A percentile compares a stretch with the other conserved stretches of the same genome.
phyloP scores from a whole-genome alignment of 2,329 filamentous ascomycete species.

The Endoconidiophora laricicola region DNA sequence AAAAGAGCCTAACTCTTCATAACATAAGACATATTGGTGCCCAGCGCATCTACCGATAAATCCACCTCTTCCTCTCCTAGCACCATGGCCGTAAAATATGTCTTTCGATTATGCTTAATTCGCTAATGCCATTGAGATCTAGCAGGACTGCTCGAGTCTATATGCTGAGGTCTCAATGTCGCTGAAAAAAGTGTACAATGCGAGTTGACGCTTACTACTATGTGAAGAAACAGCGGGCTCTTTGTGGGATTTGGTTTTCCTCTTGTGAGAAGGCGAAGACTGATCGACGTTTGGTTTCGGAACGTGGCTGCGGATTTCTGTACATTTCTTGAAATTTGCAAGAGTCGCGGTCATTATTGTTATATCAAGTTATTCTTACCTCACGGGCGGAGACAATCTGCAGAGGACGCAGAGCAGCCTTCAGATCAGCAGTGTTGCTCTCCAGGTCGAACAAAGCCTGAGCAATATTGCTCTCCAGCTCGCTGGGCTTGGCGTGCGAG shows the following conservation, averaged over 20 bases:
- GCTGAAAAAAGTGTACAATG: slow-evolving; percentile 3
- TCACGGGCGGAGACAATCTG: slow-evolving; percentile 98
- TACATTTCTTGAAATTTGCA: neutral
- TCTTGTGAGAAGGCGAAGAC: slow-evolving; percentile 10
- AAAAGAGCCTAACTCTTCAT: slow-evolving; percentile 3
- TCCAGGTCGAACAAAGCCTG: slow-evolving; percentile 97
- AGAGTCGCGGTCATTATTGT: neutral
- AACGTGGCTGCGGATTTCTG: slow-evolving; percentile 8
- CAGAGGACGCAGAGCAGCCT: slow-evolving; percentile 86
- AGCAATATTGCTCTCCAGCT: slow-evolving; percentile 95
- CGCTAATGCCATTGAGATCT: slow-evolving; percentile 3
- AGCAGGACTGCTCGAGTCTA: neutral
- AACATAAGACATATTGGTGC: neutral
- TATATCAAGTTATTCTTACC: slow-evolving; percentile 49
- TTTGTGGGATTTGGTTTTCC: neutral
- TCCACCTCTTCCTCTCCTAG: slow-evolving; percentile 9
- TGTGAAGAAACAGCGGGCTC: too few species aligned
- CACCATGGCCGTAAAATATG: slow-evolving; percentile 1
- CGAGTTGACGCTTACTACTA: neutral
- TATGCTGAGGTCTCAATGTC: neutral
- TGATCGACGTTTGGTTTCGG: slow-evolving; percentile 12
- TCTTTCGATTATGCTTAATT: slow-evolving; percentile 5
- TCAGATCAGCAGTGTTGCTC: slow-evolving; percentile 97
- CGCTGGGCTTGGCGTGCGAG: slow-evolving; percentile 86
- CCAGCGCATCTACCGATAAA: neutral